Evolutionary conservation across 495 filamentous ascomycete species (phyloP).

Genomic region (Trichoderma virens): DNA sequence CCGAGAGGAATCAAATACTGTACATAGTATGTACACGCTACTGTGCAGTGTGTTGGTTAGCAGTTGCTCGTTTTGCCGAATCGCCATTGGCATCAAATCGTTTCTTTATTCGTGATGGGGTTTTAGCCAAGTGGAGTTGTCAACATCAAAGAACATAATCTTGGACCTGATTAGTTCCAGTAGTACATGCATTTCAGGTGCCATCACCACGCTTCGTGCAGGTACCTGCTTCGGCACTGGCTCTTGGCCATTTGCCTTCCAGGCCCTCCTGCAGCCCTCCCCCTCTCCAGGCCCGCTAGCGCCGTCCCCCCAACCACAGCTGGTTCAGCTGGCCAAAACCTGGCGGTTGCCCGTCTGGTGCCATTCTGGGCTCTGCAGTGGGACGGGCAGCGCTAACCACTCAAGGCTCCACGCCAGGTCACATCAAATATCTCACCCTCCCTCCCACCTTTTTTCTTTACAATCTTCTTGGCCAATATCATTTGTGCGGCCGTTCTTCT

Average conservation of each 20-base stretch:
- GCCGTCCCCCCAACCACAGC: neutral
- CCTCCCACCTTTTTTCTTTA: neutral
- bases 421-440: constrained; percentile 5
- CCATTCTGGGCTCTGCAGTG: neutral
- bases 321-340: neutral
- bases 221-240: too few relatives aligned
- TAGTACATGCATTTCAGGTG: too few relatives aligned
- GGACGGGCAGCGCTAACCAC: neutral
- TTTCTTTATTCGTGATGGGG: too few relatives aligned
- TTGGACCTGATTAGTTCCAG: too few relatives aligned
- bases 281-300: constrained; percentile 2
- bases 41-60: too few relatives aligned
- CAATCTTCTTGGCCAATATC: neutral
- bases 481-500: neutral
- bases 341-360: neutral
- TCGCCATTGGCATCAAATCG: too few relatives aligned
- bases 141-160: too few relatives aligned
- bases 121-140: too few relatives aligned
- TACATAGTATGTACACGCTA: too few relatives aligned
- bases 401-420: neutral
- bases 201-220: too few relatives aligned
- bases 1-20: neutral
- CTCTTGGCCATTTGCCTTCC: too few relatives aligned
- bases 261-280: neutral
- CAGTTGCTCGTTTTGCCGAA: too few relatives aligned